A percentile compares a stretch with the other conserved stretches of the same genome.
Evolutionary conservation across 352 stramenopile species (phyloP).

Genomic region (Phytophthora pseudosyringae): DNA sequence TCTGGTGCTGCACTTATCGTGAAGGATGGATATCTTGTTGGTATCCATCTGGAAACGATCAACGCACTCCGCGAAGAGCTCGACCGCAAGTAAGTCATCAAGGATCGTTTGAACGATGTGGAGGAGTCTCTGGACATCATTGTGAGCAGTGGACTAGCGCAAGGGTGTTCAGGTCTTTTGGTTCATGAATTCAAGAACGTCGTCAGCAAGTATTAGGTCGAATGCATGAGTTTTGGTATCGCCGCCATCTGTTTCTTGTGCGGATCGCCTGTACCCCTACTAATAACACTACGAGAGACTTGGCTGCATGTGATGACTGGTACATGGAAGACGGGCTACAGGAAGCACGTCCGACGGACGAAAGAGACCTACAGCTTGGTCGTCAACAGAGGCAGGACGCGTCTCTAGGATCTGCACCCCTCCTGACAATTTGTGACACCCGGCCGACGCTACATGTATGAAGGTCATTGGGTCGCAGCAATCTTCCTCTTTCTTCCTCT

Average conservation of each 20-base stretch:
- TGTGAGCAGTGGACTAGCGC: not conserved
- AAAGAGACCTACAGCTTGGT: too few relatives aligned
- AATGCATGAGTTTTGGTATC: too few relatives aligned
- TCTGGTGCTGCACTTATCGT: not conserved
- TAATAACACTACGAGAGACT: too few relatives aligned
- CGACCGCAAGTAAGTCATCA: not conserved
- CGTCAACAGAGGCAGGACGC: too few relatives aligned
- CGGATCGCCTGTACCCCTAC: too few relatives aligned
- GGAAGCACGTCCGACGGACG: too few relatives aligned
- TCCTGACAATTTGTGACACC: conserved; percentile 17
- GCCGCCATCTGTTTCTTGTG: too few relatives aligned
- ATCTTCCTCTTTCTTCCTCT: conserved; percentile 40
- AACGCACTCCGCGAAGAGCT: conserved; percentile 1
- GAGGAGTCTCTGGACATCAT: conserved; percentile 8
- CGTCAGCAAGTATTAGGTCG: not conserved
- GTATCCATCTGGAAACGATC: conserved; percentile 2
- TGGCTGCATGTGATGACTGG: too few relatives aligned
- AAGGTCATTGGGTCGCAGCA: conserved; percentile 16
- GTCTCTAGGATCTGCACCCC: conserved; percentile 5
- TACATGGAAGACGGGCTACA: too few relatives aligned
- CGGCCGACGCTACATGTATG: conserved; percentile 6
- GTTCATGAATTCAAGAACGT: not conserved
- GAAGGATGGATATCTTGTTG: conserved; percentile 7
- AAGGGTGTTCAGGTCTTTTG: not conserved
- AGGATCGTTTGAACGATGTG: conserved; percentile 8